These are phyloP conservation scores for Paraurostyla sp. DNA, from an alignment of 73 alveolate genomes.

Conservation along the genomic window DNA sequence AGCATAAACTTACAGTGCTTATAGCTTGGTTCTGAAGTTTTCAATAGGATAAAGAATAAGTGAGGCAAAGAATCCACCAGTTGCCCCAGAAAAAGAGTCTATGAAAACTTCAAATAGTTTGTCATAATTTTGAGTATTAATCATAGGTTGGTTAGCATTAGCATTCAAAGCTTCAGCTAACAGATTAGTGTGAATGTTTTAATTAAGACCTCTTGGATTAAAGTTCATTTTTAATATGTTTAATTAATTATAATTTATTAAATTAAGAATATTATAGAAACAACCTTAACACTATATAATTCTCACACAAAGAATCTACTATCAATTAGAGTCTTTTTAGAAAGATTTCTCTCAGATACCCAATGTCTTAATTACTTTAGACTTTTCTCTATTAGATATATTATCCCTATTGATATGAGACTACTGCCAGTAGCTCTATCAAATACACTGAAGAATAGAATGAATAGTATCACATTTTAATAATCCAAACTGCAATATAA, in stretches of 20 bases:
- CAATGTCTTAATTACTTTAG: background rate
- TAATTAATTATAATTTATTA: background rate
- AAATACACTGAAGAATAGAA: slow-evolving; percentile 37
- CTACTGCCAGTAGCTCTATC: slow-evolving; percentile 17
- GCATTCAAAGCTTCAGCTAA: background rate
- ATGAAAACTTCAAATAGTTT: slow-evolving; percentile 47
- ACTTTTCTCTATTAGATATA: slow-evolving; percentile 51
- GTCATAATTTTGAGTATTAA: background rate
- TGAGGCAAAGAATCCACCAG: slow-evolving; percentile 66
- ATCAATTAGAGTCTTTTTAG: slow-evolving; percentile 56
- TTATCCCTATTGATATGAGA: slow-evolving; percentile 17
- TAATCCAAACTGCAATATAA: slow-evolving; percentile 62
- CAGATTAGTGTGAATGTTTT: no score
- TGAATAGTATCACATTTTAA: slow-evolving; percentile 34
- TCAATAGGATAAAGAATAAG: slow-evolving; percentile 58
- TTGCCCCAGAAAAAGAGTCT: slow-evolving; percentile 64
- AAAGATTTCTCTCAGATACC: slow-evolving; percentile 45
- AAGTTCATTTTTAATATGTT: background rate
- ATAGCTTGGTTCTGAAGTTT: slow-evolving; percentile 59
- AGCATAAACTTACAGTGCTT: slow-evolving; percentile 29
- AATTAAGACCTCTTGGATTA: no score
- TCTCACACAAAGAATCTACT: slow-evolving; percentile 50
- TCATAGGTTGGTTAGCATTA: background rate
- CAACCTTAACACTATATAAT: slow-evolving; percentile 4
- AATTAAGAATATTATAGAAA: background rate